phyloP scores from a whole-genome alignment of 192 early-diverging fungal species.

The Coemansia sp. region DNA sequence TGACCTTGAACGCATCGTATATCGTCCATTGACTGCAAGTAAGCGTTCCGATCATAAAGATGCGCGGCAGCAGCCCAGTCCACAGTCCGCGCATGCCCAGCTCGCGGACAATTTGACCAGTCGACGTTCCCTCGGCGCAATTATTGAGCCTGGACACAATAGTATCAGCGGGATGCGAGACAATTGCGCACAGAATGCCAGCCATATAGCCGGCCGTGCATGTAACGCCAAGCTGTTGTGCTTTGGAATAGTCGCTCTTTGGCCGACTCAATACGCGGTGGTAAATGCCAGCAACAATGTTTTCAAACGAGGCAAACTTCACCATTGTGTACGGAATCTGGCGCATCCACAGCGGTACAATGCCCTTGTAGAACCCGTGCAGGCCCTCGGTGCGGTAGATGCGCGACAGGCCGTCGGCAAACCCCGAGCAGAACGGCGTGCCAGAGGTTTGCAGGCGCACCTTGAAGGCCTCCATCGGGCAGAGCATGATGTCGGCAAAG shows the following conservation, averaged over 20 bases:
- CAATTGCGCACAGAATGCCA: slow-evolving; percentile 75
- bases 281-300: slow-evolving; percentile 59
- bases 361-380: slow-evolving; percentile 59
- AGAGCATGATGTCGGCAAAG: slow-evolving; percentile 72
- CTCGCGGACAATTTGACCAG: slow-evolving; percentile 31
- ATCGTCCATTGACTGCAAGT: slow-evolving; percentile 76
- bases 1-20: slow-evolving; percentile 72
- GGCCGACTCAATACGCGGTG: slow-evolving; percentile 45
- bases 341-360: slow-evolving; percentile 67
- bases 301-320: slow-evolving; percentile 78
- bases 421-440: slow-evolving; percentile 54
- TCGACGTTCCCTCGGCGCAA: slow-evolving; percentile 16
- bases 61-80: slow-evolving; percentile 74
- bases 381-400: slow-evolving; percentile 52
- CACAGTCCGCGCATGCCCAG: slow-evolving; percentile 60
- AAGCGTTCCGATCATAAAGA: slow-evolving; percentile 83
- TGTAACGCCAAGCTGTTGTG: slow-evolving; percentile 65
- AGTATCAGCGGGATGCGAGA: slow-evolving; percentile 83
- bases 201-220: slow-evolving; percentile 78
- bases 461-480: slow-evolving; percentile 77
- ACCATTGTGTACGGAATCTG: slow-evolving; percentile 81
- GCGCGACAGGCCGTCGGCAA: slow-evolving; percentile 51
- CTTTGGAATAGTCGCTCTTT: slow-evolving; percentile 58
- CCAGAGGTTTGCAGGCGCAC: slow-evolving; percentile 73
- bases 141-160: slow-evolving; percentile 60